Evolutionary conservation across 257 asterid species (phyloP), one percentile per base, ranked within the genome.

Genomic region (Paraleonurus japonicus): DNA sequence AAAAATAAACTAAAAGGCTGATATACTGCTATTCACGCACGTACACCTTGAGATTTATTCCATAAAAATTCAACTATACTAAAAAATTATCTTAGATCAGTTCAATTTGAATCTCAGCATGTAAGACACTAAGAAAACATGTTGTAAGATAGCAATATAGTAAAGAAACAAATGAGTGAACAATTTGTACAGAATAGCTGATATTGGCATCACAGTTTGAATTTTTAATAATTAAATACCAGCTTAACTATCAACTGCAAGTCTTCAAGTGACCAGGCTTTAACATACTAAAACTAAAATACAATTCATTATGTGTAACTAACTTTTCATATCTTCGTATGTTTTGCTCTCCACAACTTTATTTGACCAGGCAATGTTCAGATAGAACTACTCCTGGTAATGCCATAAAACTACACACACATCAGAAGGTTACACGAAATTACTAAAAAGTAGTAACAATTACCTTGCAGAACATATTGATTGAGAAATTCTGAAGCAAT

Each of bases 281-380:
- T n/a, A n/a, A n/a, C n/a, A n/a, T n/a, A n/a, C n/a, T n/a, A n/a
- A n/a, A n/a, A n/a, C n/a, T n/a, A n/a, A n/a, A n/a, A n/a, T n/a
- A n/a, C n/a, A n/a, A n/a, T n/a, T n/a, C n/a, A n/a, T 50, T 61
- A 3, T 16, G 41, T 41, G 39, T 53, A n/a, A 13, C 30, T 26
- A 47, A 22, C 41, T 12, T 43, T 53, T 76, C 35, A 54, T 10
- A 12, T 7, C 20, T 16, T 30, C 50, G 26, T 12, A 7, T 51
- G 58, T 26, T 4, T 11, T 13, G 30, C 57, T 45, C n/a, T 39
- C 45, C 41, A 58, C 43, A 51, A 33, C 66, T 55, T 33, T 43
- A 20, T 43, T 60, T 64, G 20, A 33, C 68, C 65, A 55, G 63
- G 33, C 67, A n/a, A n/a, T n/a, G n/a, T n/a, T n/a, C n/a, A n/a